Evolutionary conservation across 306 rosid genomes (phyloP).

Genomic region (Rosa rugosa): DNA sequence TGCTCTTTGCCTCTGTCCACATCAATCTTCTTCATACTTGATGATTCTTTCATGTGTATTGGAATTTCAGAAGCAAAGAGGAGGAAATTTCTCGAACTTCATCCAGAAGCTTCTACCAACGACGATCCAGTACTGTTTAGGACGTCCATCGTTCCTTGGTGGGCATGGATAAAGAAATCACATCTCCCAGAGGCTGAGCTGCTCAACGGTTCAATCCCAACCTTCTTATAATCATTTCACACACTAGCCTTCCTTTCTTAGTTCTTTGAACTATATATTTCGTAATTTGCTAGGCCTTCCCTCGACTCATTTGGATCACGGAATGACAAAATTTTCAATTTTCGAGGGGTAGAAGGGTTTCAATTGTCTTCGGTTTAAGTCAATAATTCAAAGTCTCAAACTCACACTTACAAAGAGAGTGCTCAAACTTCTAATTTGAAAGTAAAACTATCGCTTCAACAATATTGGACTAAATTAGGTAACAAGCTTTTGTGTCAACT

Average conservation of each 20-base stretch:
- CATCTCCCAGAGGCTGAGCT: conserved; percentile 40
- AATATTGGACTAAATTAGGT: not conserved
- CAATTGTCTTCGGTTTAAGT: no score
- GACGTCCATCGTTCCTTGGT: conserved; percentile 47
- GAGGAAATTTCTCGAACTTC: conserved; percentile 46
- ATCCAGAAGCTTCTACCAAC: conserved; percentile 38
- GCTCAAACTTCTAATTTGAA: no score
- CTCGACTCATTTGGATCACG: no score
- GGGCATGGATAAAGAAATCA: conserved; percentile 43
- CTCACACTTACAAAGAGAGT: no score
- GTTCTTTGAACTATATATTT: no score
- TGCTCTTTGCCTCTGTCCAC: not conserved
- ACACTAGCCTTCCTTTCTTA: no score
- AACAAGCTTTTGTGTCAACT: not conserved
- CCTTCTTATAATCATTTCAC: not conserved
- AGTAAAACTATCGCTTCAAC: no score
- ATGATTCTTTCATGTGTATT: not conserved
- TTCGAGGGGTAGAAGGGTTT: no score
- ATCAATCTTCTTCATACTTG: not conserved
- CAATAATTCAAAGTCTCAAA: no score
- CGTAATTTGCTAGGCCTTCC: no score
- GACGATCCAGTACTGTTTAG: conserved; percentile 36
- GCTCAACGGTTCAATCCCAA: conserved; percentile 28
- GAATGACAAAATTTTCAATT: no score
- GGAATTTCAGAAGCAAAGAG: conserved; percentile 40